Evolutionary conservation across 176 grass and related monocot genomes (phyloP).

Genomic region (Cymbopogon citratus): DNA sequence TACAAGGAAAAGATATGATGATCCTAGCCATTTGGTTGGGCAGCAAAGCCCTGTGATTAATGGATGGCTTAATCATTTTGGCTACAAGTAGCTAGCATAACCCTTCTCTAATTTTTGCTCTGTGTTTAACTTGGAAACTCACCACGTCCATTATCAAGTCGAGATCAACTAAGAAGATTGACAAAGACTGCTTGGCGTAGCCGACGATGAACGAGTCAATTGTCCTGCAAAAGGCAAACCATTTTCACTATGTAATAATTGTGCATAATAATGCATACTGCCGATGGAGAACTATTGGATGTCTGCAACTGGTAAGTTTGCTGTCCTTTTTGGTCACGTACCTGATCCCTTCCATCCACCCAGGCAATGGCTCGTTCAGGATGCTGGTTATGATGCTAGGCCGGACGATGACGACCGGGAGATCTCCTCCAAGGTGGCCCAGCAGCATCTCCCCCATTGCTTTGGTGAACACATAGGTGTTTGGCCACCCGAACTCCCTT

Average conservation of each 20-base stretch:
- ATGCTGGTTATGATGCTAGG: conserved; percentile 68
- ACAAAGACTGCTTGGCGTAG: conserved; percentile 39
- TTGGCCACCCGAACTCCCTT: conserved; percentile 61
- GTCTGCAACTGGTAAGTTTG: neutral
- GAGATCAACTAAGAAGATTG: conserved; percentile 39
- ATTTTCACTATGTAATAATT: too few relatives aligned
- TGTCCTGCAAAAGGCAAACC: conserved; percentile 30
- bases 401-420: conserved; percentile 55
- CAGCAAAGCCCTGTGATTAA: too few relatives aligned
- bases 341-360: conserved; percentile 62
- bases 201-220: conserved; percentile 51
- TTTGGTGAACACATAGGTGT: conserved; percentile 79
- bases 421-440: conserved; percentile 37
- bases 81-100: too few relatives aligned
- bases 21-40: too few relatives aligned
- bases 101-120: too few relatives aligned
- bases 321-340: neutral
- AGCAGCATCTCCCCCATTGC: conserved; percentile 76
- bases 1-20: too few relatives aligned
- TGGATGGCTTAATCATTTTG: too few relatives aligned
- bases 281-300: neutral
- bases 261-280: too few relatives aligned
- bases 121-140: neutral
- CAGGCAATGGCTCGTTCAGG: conserved; percentile 54
- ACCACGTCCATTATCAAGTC: conserved; percentile 53